Percentiles rank a stretch among this genome's conserved stretches.
Conservation (phyloP, 2,329 filamentous ascomycete species). For the Colletotrichum endophyticum region DNA sequence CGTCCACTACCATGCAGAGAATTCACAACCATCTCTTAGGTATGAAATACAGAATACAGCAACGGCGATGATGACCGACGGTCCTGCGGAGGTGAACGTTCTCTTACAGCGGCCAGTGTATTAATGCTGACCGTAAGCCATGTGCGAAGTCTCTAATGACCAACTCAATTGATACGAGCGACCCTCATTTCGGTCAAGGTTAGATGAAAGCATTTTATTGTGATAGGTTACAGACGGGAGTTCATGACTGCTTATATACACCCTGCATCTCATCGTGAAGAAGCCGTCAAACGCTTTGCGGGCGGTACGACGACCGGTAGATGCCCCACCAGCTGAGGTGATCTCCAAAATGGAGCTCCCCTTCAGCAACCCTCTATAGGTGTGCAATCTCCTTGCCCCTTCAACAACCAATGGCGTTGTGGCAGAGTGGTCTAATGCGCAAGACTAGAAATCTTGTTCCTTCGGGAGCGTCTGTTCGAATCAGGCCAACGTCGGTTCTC, state of each 20-base stretch:
- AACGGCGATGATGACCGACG: not conserved
- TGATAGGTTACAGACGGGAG: no score
- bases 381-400: accelerated
- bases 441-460: conserved; percentile 17
- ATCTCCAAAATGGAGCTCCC: not conserved
- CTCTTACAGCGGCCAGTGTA: not conserved
- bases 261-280: no score
- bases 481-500: not conserved
- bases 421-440: conserved; percentile 17
- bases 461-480: conserved; percentile 17
- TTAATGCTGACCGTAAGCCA: no score
- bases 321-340: not conserved
- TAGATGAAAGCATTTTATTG: no score
- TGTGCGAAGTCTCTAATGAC: no score
- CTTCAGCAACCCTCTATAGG: not conserved
- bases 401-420: not conserved
- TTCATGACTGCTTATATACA: no score
- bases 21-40: not conserved
- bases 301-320: accelerated
- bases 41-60: not conserved
- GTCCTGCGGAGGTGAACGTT: accelerated
- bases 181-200: no score
- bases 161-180: accelerated
- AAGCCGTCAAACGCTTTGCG: not conserved
- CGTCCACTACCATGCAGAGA: no score